Conservation (phyloP, 2,329 filamentous ascomycete genomes). For the Pseudocercospora vitis region DNA sequence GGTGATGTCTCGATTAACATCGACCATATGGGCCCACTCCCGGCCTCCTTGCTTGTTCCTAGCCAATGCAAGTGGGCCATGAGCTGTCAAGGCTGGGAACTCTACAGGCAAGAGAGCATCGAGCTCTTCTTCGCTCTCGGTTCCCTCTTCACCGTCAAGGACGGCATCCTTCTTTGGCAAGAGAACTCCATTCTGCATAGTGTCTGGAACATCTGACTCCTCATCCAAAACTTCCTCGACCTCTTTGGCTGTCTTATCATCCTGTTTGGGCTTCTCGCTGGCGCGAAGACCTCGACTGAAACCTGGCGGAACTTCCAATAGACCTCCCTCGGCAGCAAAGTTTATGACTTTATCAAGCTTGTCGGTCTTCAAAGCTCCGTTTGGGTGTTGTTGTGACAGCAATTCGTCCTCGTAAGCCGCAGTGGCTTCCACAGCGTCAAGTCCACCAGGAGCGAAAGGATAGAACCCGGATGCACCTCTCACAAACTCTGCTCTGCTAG, state of each 20-base stretch:
- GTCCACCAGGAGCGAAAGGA: slow-evolving; percentile 85
- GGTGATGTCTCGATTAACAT: slow-evolving; percentile 87
- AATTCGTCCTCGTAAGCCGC: slow-evolving; percentile 80
- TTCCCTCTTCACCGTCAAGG: slow-evolving; percentile 40
- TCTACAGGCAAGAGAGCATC: slow-evolving; percentile 87
- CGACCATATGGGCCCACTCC: slow-evolving; percentile 98
- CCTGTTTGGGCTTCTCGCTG: slow-evolving; percentile 57
- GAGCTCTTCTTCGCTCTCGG: slow-evolving; percentile 61
- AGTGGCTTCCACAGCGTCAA: slow-evolving; percentile 82
- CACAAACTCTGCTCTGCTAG: slow-evolving; percentile 84
- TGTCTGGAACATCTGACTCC: slow-evolving; percentile 46
- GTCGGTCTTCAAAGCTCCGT: slow-evolving; percentile 43
- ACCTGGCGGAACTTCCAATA: slow-evolving; percentile 81
- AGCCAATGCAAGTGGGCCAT: slow-evolving; percentile 70
- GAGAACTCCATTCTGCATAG: slow-evolving; percentile 36
- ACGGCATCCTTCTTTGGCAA: slow-evolving; percentile 44
- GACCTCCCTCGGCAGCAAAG: slow-evolving; percentile 71
- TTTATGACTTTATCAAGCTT: slow-evolving; percentile 83
- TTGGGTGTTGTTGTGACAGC: slow-evolving; percentile 47
- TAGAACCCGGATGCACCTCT: slow-evolving; percentile 91
- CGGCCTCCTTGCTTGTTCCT: slow-evolving; percentile 71
- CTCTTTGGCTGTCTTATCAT: slow-evolving; percentile 61
- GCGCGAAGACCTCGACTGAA: slow-evolving; percentile 77
- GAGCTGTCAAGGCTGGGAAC: slow-evolving; percentile 86
- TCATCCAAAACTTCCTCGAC: slow-evolving; percentile 65